Conservation (phyloP, 1,284 basidiomycete genomes). For the Trichosporon faecale region DNA sequence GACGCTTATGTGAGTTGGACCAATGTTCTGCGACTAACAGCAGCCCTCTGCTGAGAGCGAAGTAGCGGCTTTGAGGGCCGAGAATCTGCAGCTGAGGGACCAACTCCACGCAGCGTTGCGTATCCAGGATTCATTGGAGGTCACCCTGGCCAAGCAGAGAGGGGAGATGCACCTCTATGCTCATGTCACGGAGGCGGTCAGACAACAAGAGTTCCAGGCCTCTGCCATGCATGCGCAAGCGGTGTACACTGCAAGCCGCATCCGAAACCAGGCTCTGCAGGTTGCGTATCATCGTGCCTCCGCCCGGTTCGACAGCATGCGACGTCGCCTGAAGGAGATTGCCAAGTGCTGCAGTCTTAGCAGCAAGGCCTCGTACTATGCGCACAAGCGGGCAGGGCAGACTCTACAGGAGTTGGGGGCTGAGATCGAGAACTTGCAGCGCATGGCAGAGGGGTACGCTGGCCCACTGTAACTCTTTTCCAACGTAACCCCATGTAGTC, state of each 20-base stretch:
- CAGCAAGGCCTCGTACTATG: no score
- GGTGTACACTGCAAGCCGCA: neutral
- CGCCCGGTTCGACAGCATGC: no score
- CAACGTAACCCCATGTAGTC: no score
- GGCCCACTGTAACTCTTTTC: no score
- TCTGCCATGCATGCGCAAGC: neutral
- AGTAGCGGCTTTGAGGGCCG: neutral
- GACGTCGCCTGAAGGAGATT: neutral
- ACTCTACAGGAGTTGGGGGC: no score
- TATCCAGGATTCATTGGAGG: no score
- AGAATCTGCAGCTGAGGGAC: neutral
- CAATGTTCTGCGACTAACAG: no score
- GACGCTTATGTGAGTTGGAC: no score
- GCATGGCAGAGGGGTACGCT: no score
- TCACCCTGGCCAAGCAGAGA: neutral
- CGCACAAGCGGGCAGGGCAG: no score
- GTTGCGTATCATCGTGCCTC: neutral
- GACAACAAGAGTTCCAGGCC: neutral
- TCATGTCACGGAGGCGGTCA: no score
- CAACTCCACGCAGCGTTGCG: neutral
- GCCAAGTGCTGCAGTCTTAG: neutral
- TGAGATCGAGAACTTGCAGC: no score
- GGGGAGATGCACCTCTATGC: neutral
- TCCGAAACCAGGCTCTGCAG: neutral
- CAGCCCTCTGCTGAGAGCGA: neutral